These are phyloP conservation scores for Penicillium macrosclerotiorum DNA, from an alignment of 495 filamentous ascomycete species.

Conservation along the genomic window DNA sequence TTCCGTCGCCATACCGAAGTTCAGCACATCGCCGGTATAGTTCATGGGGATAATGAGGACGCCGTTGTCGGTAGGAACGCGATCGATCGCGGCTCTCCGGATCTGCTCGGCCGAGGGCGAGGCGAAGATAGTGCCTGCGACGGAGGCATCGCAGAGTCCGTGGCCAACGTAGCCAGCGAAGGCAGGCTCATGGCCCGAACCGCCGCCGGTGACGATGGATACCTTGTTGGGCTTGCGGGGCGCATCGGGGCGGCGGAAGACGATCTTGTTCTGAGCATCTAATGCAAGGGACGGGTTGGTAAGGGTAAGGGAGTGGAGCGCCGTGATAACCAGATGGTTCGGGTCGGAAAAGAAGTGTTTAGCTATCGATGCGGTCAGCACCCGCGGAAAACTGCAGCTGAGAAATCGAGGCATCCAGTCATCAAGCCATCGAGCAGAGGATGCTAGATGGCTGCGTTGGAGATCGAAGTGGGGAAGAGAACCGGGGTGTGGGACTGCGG, in stretches of 20 bases:
- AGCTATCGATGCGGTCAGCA: too few relatives aligned
- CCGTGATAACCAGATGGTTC: conserved; percentile 70
- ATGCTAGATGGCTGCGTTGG: neutral
- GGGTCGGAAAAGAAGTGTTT: conserved; percentile 96
- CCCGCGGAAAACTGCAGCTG: too few relatives aligned
- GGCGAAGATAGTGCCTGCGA: conserved; percentile 93
- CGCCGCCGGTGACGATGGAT: conserved; percentile 84
- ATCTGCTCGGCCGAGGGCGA: conserved; percentile 86
- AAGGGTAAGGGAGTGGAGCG: conserved; percentile 72
- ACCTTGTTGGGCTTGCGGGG: conserved; percentile 55
- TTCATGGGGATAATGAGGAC: conserved; percentile 69
- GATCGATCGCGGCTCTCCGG: conserved; percentile 66
- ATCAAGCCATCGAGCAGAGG: too few relatives aligned
- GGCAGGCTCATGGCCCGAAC: conserved; percentile 89
- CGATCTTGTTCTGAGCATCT: conserved; percentile 78
- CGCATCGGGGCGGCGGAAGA: conserved; percentile 69
- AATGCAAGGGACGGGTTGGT: conserved; percentile 84
- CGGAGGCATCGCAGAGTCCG: conserved; percentile 80
- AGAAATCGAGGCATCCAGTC: too few relatives aligned
- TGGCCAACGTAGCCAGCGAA: conserved; percentile 71
- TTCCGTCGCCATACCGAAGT: conserved; percentile 93
- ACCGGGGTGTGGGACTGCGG: too few relatives aligned
- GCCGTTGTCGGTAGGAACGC: conserved; percentile 68
- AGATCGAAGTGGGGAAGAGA: conserved; percentile 4
- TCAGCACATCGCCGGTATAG: conserved; percentile 78